Evolutionary conservation across 352 stramenopile genomes (phyloP).

Genomic region (Lagenidium sp.): DNA sequence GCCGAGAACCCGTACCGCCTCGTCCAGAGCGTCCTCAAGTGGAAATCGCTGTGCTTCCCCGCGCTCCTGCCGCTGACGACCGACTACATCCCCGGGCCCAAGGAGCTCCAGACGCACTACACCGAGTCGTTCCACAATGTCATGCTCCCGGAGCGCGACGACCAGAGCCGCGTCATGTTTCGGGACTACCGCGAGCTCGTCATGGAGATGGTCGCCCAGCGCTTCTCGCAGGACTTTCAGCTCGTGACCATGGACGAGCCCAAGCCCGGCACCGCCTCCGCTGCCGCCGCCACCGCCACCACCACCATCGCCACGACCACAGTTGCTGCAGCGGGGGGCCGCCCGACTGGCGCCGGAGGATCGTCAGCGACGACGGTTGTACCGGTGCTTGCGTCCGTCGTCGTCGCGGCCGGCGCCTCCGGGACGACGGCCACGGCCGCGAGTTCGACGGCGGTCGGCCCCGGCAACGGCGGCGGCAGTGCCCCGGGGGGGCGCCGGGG

Average conservation of each 20-base stretch:
- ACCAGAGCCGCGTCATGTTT: slow-evolving; percentile 54
- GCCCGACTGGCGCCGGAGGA: no score
- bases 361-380: no score
- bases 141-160: slow-evolving; percentile 60
- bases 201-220: slow-evolving; percentile 80
- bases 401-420: neutral
- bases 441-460: neutral
- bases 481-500: slow-evolving; percentile 14
- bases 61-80: slow-evolving; percentile 91
- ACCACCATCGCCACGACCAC: neutral
- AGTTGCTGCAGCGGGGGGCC: neutral
- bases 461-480: slow-evolving; percentile 1
- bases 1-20: slow-evolving; percentile 33
- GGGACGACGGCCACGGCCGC: neutral
- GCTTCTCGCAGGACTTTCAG: slow-evolving; percentile 82
- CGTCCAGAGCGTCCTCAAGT: slow-evolving; percentile 91
- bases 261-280: slow-evolving; percentile 5
- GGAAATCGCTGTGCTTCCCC: slow-evolving; percentile 95
- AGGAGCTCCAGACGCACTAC: slow-evolving; percentile 78
- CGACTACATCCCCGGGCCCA: slow-evolving; percentile 77
- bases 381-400: no score
- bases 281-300: neutral
- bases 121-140: slow-evolving; percentile 83
- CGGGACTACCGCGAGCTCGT: slow-evolving; percentile 72
- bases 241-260: slow-evolving; percentile 56